These are phyloP conservation scores for Dichotomocladium elegans DNA, from an alignment of 371 early-diverging fungal genomes.

Conservation along the genomic window DNA sequence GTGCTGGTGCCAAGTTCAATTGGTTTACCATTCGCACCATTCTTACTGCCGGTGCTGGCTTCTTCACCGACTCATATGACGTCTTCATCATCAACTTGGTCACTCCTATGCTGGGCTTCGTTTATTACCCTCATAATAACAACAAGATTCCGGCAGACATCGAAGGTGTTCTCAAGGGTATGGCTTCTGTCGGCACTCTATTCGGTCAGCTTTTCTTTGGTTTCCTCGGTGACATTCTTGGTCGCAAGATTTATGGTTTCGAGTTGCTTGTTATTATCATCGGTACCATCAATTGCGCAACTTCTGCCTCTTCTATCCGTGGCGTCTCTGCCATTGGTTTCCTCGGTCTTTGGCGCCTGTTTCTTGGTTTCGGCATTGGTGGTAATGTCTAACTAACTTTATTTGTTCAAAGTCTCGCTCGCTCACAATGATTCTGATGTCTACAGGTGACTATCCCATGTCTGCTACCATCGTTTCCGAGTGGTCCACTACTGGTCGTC, in stretches of 20 bases:
- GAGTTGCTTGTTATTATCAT: constrained; percentile 81
- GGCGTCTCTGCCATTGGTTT: constrained; percentile 71
- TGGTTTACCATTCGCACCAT: constrained; percentile 84
- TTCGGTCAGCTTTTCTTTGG: constrained; percentile 88
- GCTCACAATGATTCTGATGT: neutral
- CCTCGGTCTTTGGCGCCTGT: constrained; percentile 77
- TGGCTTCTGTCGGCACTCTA: constrained; percentile 79
- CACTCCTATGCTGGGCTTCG: constrained; percentile 75
- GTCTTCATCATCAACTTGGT: constrained; percentile 82
- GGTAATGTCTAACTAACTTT: constrained; percentile 18
- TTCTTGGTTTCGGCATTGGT: constrained; percentile 84
- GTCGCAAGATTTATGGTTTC: constrained; percentile 83
- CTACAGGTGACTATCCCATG: constrained; percentile 70
- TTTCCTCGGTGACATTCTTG: constrained; percentile 77
- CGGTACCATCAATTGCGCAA: constrained; percentile 77
- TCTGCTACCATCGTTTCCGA: constrained; percentile 87
- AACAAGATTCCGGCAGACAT: constrained; percentile 59
- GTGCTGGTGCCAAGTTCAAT: constrained; percentile 36
- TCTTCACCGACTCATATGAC: constrained; percentile 89
- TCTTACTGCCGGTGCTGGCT: constrained; percentile 82
- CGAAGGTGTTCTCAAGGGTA: constrained; percentile 78
- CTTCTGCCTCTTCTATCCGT: constrained; percentile 62
- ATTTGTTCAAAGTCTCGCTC: neutral
- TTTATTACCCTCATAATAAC: constrained; percentile 55
- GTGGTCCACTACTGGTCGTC: constrained; percentile 70